These are phyloP conservation scores for Phytophthora sojae DNA, from an alignment of 352 stramenopile genomes.

Conservation along the genomic window DNA sequence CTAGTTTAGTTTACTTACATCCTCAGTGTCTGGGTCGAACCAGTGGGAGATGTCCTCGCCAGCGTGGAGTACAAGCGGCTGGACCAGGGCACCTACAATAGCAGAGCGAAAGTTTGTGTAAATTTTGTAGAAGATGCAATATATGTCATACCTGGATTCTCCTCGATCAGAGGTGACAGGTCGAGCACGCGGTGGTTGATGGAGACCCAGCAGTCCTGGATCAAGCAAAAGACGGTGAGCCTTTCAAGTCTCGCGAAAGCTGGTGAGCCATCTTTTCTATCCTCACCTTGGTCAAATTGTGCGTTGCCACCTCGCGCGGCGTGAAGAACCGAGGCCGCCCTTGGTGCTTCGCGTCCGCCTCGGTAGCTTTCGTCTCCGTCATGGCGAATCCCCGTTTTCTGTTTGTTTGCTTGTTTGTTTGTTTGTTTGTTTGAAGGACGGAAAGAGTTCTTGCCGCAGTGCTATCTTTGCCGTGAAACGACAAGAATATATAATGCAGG, in stretches of 20 bases:
- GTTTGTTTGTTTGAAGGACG: too few relatives aligned
- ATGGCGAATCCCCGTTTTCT: conserved; percentile 11
- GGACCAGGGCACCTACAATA: conserved; percentile 64
- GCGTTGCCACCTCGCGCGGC: conserved; percentile 72
- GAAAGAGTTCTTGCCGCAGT: neutral
- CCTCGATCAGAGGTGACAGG: conserved; percentile 76
- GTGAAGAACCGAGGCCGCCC: conserved; percentile 66
- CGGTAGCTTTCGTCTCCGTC: conserved; percentile 12
- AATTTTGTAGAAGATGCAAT: neutral
- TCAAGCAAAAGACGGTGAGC: neutral
- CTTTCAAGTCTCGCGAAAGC: neutral
- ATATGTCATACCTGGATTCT: conserved; percentile 55
- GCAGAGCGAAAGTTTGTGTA: neutral
- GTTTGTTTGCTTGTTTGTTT: too few relatives aligned
- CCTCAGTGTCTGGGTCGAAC: conserved; percentile 82
- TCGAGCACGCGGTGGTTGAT: conserved; percentile 85
- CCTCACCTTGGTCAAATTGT: conserved; percentile 85
- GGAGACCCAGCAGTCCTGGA: conserved; percentile 81
- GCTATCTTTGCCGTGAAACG: conserved; percentile 19
- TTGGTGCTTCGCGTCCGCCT: conserved; percentile 19
- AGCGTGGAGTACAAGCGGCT: conserved; percentile 85
- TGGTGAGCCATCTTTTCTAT: neutral
- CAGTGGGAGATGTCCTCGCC: conserved; percentile 93
- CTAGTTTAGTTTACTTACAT: conserved; percentile 44
- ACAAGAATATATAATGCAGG: too few relatives aligned